Base-by-base conservation (phyloP, 176 grass and related monocot genomes). In the Oryza punctata region DNA sequence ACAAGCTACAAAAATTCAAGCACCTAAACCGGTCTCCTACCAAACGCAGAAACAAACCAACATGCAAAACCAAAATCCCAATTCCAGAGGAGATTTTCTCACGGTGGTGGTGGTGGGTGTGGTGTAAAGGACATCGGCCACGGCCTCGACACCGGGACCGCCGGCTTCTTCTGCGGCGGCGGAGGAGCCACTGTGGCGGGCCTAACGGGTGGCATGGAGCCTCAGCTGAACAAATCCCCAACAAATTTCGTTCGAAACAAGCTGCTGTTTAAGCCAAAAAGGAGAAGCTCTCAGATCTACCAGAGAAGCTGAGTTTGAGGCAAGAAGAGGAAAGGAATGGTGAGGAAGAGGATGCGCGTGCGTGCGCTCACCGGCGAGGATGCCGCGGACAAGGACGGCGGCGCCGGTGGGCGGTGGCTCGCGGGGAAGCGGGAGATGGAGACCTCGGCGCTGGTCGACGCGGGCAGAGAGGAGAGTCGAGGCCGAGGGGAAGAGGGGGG, bases 91-190 rank as follows among this genome's bases (percentile, higher is more conserved):
- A 75, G 28, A 4, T 9, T 89, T 70, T 45, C 89, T 87, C 40
- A 91, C 89, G 77, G 37, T 38, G 37, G 37, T 38, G 37, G 37
- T 38, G 37, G 37, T 38, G 35, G 32, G 32, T 33, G 35, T 6
- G 37, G 37, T 21, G 23, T 79, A 69, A 89, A 43, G 49, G 38
- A 76, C 44, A 87, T 12, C 64, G 85, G 43, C 80, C 82, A 89
- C 50, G 65, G 85, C 44, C 70, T 82, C 16, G 63, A 5, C 63
- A 23, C 37, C 10, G 70, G 66, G 43, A 57, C 52, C 79, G 66
- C 54, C 67, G 71, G 69, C 69, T 61, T 84, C 83, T 70, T 69
- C 18, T 57, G 16, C 52, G 0, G 6, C 81, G 35, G 88, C 35
- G 70, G 27, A 24, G 29, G 52, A 57, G 7, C 52, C 52, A 21